Evolutionary conservation across 129 eudicot species (phyloP).

Genomic region (Lactuca sativa): DNA sequence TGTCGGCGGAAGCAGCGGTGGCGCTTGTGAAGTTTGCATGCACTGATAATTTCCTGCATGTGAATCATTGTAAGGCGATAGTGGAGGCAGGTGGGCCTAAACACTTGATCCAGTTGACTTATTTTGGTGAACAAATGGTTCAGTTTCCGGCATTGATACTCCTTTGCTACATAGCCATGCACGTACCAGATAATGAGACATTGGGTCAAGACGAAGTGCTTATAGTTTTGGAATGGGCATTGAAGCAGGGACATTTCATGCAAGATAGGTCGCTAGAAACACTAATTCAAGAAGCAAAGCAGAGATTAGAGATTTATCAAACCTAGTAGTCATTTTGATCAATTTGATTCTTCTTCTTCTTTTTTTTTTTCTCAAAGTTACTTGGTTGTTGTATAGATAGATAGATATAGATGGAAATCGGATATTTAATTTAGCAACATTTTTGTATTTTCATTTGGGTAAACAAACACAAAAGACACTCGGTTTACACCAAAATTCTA

Average conservation of each 20-base stretch:
- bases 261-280: constrained; percentile 44
- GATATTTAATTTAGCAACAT: not conserved
- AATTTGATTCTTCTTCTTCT: no score
- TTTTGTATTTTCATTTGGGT: not conserved
- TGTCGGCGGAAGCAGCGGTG: constrained; percentile 41
- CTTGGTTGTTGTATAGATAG: not conserved
- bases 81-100: constrained; percentile 51
- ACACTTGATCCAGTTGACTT: constrained; percentile 48
- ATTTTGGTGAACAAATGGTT: constrained; percentile 53
- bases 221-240: constrained; percentile 59
- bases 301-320: constrained; percentile 55
- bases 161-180: constrained; percentile 48
- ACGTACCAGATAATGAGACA: constrained; percentile 54
- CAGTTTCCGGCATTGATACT: constrained; percentile 44
- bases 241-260: constrained; percentile 47
- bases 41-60: constrained; percentile 56
- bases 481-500: no score
- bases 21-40: constrained; percentile 50
- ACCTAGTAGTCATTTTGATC: not conserved
- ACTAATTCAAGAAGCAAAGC: constrained; percentile 46
- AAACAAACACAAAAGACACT: no score
- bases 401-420: not conserved
- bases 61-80: constrained; percentile 46
- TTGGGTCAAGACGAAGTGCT: constrained; percentile 58
- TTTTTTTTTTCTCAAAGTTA: no score